phyloP scores from a whole-genome alignment of 441 rosid species.

The Jatropha multifida region DNA sequence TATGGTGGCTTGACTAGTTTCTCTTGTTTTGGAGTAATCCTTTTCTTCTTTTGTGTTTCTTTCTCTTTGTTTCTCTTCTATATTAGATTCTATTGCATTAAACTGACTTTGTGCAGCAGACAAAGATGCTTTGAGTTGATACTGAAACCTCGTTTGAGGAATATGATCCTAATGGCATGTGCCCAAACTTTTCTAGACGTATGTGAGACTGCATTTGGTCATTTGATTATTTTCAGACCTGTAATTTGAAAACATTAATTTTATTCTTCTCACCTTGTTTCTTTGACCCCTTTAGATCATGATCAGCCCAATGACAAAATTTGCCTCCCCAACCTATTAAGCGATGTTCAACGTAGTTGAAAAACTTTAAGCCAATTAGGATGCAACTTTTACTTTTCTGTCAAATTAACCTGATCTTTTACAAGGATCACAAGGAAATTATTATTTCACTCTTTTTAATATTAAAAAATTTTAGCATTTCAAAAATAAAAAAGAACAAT shows the following conservation, averaged over 20 bases:
- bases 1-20: background rate
- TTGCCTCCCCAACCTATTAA: background rate
- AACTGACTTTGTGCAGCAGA: background rate
- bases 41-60: background rate
- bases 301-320: background rate
- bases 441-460: background rate
- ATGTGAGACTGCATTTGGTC: background rate
- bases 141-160: background rate
- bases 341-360: background rate
- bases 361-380: background rate
- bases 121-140: background rate
- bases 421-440: background rate
- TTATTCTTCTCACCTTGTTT: background rate
- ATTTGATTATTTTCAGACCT: background rate
- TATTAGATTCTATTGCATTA: background rate
- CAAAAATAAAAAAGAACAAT: background rate
- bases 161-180: background rate
- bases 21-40: background rate
- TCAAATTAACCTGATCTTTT: background rate
- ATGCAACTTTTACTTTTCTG: background rate
- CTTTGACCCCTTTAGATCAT: background rate
- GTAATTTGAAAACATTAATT: background rate
- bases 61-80: background rate
- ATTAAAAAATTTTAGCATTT: background rate
- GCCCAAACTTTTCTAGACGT: background rate